Evolutionary conservation across 192 early-diverging fungal genomes (phyloP).

Genomic region (Spizellomyces punctatus): DNA sequence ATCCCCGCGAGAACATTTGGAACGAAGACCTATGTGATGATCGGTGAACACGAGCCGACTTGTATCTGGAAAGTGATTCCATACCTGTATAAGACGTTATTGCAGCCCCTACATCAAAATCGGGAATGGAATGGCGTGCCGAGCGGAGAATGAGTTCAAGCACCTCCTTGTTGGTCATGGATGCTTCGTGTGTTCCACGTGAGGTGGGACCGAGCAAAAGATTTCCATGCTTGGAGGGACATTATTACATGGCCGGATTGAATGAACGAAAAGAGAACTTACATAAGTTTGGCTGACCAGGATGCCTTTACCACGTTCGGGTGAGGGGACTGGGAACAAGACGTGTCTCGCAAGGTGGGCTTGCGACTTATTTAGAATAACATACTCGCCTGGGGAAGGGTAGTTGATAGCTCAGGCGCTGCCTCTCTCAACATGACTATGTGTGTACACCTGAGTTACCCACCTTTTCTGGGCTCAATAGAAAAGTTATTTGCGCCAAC

Average conservation of each 20-base stretch:
- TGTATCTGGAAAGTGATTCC: no score
- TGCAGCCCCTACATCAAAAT: conserved; percentile 42
- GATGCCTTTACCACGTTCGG: conserved; percentile 49
- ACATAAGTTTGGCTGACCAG: conserved; percentile 47
- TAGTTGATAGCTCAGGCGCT: no score
- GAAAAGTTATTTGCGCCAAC: conserved; percentile 49
- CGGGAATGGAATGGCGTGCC: conserved; percentile 36
- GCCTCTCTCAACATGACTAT: no score
- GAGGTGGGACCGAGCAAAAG: conserved; percentile 53
- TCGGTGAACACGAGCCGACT: no score
- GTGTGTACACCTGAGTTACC: neutral
- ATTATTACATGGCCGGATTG: neutral
- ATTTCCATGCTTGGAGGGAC: conserved; percentile 41
- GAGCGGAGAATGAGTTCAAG: conserved; percentile 35
- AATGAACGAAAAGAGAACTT: neutral
- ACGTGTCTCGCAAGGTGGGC: conserved; percentile 38
- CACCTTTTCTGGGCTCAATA: conserved; percentile 51
- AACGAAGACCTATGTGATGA: conserved; percentile 12
- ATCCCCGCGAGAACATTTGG: conserved; percentile 47
- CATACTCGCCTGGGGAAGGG: conserved; percentile 40
- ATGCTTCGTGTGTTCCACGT: conserved; percentile 36
- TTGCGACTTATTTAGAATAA: conserved; percentile 45
- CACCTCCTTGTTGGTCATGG: conserved; percentile 43
- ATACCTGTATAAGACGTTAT: conserved; percentile 51
- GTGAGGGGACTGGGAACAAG: conserved; percentile 48